A percentile compares a stretch with the other conserved stretches of the same genome.
Conservation (phyloP, 805 yeast species). For the Zygosaccharomyces pseudorouxii region DNA sequence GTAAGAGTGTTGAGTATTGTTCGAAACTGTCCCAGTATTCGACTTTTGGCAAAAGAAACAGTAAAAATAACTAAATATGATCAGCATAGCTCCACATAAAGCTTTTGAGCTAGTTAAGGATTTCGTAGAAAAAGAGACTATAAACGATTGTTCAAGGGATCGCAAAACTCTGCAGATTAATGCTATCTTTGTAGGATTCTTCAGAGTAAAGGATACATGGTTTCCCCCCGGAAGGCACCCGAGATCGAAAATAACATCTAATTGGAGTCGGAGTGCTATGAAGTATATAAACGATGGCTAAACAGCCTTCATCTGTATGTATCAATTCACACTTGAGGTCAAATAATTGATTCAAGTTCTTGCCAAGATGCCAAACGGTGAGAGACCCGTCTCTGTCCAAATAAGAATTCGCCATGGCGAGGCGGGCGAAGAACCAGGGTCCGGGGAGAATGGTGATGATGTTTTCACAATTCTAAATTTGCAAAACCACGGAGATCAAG, state of each 20-base stretch:
- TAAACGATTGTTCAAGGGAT: neutral
- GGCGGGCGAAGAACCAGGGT: neutral
- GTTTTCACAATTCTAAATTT: conserved; percentile 2
- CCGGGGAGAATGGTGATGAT: neutral
- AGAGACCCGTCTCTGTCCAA: conserved; percentile 5
- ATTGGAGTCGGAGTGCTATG: neutral
- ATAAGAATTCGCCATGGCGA: conserved; percentile 1
- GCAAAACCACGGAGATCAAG: neutral
- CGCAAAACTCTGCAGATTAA: neutral
- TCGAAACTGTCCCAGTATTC: no score
- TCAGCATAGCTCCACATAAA: no score
- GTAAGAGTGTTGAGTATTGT: no score
- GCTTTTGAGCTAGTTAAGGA: no score
- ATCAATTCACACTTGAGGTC: neutral
- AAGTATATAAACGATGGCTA: neutral
- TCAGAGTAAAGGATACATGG: neutral
- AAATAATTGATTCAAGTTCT: neutral
- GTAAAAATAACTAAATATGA: no score
- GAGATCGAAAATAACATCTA: conserved; percentile 1
- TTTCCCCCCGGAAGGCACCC: neutral
- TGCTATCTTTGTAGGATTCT: neutral
- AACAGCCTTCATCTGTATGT: neutral
- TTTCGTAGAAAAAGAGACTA: no score
- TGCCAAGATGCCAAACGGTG: conserved; percentile 3
- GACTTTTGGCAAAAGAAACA: no score